phyloP scores from a whole-genome alignment of 2,329 filamentous ascomycete species.

The Trichoderma hamatum region DNA sequence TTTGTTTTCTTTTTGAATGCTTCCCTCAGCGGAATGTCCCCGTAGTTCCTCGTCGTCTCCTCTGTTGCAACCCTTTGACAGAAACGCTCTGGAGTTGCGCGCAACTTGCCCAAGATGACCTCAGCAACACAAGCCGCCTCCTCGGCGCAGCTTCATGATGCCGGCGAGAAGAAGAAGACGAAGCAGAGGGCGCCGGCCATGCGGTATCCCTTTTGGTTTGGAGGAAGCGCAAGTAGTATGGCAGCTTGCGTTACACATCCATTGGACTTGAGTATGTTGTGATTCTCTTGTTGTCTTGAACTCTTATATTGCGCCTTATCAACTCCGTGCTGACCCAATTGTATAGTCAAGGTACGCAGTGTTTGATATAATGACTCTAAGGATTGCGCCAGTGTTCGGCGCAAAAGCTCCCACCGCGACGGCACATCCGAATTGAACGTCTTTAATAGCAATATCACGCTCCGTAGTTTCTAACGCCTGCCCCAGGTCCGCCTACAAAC shows the following conservation, averaged over 20 bases:
- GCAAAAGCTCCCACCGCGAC: background rate
- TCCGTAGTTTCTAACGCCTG: constrained; percentile 24
- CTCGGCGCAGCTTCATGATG: constrained; percentile 29
- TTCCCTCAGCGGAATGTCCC: constrained; percentile 22
- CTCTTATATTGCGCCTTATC: background rate
- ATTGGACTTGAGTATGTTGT: constrained; percentile 76
- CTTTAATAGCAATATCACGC: background rate
- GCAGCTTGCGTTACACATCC: constrained; percentile 92
- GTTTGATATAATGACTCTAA: background rate
- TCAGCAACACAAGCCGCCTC: constrained; percentile 17
- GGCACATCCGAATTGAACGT: background rate
- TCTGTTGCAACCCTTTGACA: background rate
- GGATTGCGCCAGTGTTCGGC: constrained; percentile 8
- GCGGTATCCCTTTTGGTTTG: constrained; percentile 90
- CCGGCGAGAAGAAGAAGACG: constrained; percentile 42
- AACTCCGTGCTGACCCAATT: constrained; percentile 9
- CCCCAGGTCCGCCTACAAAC: constrained; percentile 82
- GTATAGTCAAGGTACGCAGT: constrained; percentile 30
- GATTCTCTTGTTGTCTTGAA: background rate
- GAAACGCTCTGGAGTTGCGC: background rate
- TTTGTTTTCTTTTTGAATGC: constrained; percentile 10
- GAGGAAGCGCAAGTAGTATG: constrained; percentile 89
- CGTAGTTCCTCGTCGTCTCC: background rate
- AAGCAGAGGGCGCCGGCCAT: constrained; percentile 43
- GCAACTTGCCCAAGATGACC: constrained; percentile 21